Base-by-base conservation (phyloP, 2,329 filamentous ascomycete genomes). In the Pyrenophora tritici-repentis region DNA sequence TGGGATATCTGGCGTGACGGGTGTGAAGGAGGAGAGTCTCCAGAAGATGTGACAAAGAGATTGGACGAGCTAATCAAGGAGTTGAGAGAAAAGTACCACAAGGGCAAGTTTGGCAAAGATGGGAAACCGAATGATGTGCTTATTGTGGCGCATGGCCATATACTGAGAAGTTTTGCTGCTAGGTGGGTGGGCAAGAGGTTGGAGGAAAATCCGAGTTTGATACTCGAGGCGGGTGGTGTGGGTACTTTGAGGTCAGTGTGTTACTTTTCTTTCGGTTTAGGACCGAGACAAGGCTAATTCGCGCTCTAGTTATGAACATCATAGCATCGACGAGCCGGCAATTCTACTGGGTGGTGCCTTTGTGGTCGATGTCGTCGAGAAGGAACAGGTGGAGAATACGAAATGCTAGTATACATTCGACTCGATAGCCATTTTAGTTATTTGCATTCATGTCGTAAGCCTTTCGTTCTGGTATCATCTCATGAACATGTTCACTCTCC, bases 1-100 rank as follows among this genome's bases (percentile, higher is more conserved):
- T 95, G 90, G 90, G 88, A 94, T 74, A 95, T 95, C 55, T 95
- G 90, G 90, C 81, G 80, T 22, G 89, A 95, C 65, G 91, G 90
- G 0, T 95, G 91, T 71, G 87, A 87, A 0, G 89, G 87, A 2
- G 91, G 90, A 71, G 90, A 95, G 86, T 88, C 75, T 37, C 89
- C 92, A 0, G 78, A 84, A 34, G 84, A 96, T 34, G 82, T 96
- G 14, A 88, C 86, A 0, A 73, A 77, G 26, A 83, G 92, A 1
- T 76, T 96, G 0, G 91, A 97, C 70, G 77, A 79, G 2, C 73
- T 97, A 51, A 96, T 97, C 62, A 71, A 76, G 12, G 87, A 92
- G 26, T 89, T 97, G 50, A 80, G 89, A 16, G 74, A 81, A 18
- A 68, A 69, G 18, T 79, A 70, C 47, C 77, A 79, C 48, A 34